phyloP scores from a whole-genome alignment of 2,329 filamentous ascomycete genomes.

The Monilinia aucupariae region DNA sequence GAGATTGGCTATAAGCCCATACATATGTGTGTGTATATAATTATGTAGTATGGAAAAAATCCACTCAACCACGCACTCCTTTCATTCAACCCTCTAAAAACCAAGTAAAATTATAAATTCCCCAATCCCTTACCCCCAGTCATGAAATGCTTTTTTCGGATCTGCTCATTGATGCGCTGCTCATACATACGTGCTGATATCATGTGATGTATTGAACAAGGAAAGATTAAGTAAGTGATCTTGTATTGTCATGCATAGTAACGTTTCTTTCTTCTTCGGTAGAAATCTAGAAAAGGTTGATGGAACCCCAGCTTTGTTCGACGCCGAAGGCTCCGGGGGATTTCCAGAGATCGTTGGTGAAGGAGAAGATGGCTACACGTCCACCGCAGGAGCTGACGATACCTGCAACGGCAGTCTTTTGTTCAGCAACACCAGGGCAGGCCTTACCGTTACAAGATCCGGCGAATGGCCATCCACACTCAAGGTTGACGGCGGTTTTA shows the following conservation, averaged over 20 bases:
- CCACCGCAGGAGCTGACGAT: slow-evolving; percentile 63
- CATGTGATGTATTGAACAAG: slow-evolving; percentile 2
- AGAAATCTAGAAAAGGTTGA: slow-evolving; percentile 17
- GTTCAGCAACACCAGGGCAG: slow-evolving; percentile 60
- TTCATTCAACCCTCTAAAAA: background rate
- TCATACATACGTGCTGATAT: background rate
- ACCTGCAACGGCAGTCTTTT: slow-evolving; percentile 64
- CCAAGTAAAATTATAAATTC: background rate
- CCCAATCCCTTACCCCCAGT: background rate
- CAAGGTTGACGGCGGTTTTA: slow-evolving; percentile 73
- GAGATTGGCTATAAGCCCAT: background rate
- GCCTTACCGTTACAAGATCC: slow-evolving; percentile 69
- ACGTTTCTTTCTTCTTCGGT: background rate
- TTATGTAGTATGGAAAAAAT: background rate
- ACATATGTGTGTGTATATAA: background rate
- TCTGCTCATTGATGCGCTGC: background rate
- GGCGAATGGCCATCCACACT: slow-evolving; percentile 80
- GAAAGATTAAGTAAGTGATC: background rate
- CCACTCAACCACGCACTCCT: background rate
- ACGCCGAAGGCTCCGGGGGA: slow-evolving; percentile 59
- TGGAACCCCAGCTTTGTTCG: slow-evolving; percentile 73
- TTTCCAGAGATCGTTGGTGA: slow-evolving; percentile 80
- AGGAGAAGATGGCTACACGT: slow-evolving; percentile 76
- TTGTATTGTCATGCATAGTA: background rate
- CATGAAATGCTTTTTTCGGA: background rate